Evolutionary conservation across 2,329 filamentous ascomycete species (phyloP), one percentile per base, ranked within the genome.

Genomic region (Aspergillus fumigatiaffinis): DNA sequence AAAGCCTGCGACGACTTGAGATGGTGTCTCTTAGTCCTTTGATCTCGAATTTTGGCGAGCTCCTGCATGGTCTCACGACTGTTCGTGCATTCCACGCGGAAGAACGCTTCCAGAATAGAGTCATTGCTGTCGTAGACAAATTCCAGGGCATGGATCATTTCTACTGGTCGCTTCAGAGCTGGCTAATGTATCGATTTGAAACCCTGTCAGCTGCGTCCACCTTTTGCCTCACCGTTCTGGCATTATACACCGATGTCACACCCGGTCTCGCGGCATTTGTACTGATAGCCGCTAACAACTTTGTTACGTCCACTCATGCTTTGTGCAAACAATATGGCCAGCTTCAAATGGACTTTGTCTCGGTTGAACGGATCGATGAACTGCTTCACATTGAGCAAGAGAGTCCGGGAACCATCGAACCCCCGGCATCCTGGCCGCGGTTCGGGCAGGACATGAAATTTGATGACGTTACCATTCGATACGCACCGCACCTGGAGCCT

Each of bases 81-180:
- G 91, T 97, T 23, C 85, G 91, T 47, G 91, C 92, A 0, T 93
- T 95, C 70, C 85, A 83, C 51, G 91, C 88, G 0, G 88, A 96
- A 64, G 77, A 82, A 3, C 86, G 89, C 53, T 96, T 96, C 68
- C 91, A 95, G 68, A 83, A 87, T 60, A 84, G 87, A 52, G 90
- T 95, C 53, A 87, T 97, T 35, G 78, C 82, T 2, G 91, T 92
- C 0, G 91, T 92, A 0, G 92, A 96, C 68, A 86, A 87, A 20
- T 96, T 96, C 69, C 92, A 96, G 71, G 91, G 91, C 70, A 94
- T 96, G 83, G 92, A 97, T 67, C 92, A 97, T 71, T 96, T 96
- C 76, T 96, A 95, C 76, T 96, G 92, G 89, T 90, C 87, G 57
- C 80, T 95, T 47, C 91, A 95, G 63, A 85, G 86, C 7, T 96